Evolutionary conservation across 768 basidiomycete species (phyloP).

Genomic region (Cystobasidium onofrii): DNA sequence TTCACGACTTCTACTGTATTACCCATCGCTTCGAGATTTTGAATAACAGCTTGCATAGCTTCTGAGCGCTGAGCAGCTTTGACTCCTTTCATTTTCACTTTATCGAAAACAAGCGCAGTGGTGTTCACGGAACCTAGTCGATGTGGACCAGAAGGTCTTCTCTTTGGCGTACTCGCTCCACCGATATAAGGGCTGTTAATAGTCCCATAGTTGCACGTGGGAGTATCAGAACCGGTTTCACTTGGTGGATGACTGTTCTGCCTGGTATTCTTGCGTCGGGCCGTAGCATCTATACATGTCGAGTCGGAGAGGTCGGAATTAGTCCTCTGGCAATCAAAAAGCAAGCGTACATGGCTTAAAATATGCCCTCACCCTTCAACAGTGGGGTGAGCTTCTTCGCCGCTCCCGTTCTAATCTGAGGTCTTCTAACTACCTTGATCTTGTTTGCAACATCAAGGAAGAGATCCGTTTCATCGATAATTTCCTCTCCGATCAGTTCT

Average conservation of each 20-base stretch:
- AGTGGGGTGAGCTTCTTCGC: conserved; percentile 39
- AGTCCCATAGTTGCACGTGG: conserved; percentile 15
- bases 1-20: not conserved
- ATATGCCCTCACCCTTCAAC: conserved; percentile 35
- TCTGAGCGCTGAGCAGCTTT: not conserved
- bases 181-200: not conserved
- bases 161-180: conserved; percentile 6
- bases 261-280: conserved; percentile 1
- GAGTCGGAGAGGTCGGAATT: no score
- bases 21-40: conserved; percentile 20
- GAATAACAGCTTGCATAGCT: conserved; percentile 21
- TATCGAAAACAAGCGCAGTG: conserved; percentile 1
- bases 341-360: no score
- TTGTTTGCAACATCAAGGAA: conserved; percentile 39
- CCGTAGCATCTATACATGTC: not conserved
- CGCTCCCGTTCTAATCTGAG: conserved; percentile 32
- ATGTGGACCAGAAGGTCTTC: conserved; percentile 6
- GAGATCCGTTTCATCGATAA: conserved; percentile 42
- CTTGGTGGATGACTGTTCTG: not conserved
- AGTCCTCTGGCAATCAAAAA: not conserved
- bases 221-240: not conserved
- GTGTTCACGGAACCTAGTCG: not conserved
- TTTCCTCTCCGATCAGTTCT: conserved; percentile 44
- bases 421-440: conserved; percentile 40
- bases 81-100: conserved; percentile 30